Conservation (phyloP, 768 basidiomycete species). For the Lactarius sanguifluus region DNA sequence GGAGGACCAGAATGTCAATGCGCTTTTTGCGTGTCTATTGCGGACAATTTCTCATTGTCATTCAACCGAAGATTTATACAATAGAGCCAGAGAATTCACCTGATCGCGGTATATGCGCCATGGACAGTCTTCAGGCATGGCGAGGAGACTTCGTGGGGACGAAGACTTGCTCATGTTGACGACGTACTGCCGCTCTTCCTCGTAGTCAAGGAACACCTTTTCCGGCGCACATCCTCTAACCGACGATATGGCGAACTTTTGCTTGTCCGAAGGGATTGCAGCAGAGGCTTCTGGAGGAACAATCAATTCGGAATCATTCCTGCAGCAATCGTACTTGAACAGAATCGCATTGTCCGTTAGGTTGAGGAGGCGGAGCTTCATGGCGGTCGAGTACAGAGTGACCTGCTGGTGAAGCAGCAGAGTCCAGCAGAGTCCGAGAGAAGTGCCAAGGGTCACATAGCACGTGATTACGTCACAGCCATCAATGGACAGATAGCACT, state of each 20-base stretch:
- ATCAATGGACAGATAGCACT: neutral
- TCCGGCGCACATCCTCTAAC: slow-evolving; percentile 6
- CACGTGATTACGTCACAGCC: slow-evolving; percentile 9
- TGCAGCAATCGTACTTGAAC: slow-evolving; percentile 17
- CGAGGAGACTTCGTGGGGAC: slow-evolving; percentile 36
- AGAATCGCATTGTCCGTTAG: slow-evolving; percentile 37
- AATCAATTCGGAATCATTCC: neutral
- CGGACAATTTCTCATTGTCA: slow-evolving; percentile 7
- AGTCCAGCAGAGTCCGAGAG: neutral
- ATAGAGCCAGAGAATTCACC: slow-evolving; percentile 40
- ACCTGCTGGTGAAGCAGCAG: no score
- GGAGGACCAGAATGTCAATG: slow-evolving; percentile 54
- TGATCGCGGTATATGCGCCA: slow-evolving; percentile 59
- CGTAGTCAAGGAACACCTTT: slow-evolving; percentile 29
- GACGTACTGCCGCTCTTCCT: slow-evolving; percentile 13
- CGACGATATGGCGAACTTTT: slow-evolving; percentile 13
- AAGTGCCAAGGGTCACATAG: neutral
- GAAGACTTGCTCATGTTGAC: slow-evolving; percentile 11
- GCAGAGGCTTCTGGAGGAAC: slow-evolving; percentile 15
- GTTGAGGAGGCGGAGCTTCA: slow-evolving; percentile 40
- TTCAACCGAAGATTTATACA: neutral
- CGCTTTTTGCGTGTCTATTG: slow-evolving; percentile 48
- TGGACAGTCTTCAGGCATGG: slow-evolving; percentile 45
- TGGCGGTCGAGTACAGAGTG: neutral
- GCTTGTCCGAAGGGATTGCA: slow-evolving; percentile 24